Evolutionary conservation across 805 yeast genomes (phyloP).

Genomic region (Schwanniomyces pseudopolymorphus): DNA sequence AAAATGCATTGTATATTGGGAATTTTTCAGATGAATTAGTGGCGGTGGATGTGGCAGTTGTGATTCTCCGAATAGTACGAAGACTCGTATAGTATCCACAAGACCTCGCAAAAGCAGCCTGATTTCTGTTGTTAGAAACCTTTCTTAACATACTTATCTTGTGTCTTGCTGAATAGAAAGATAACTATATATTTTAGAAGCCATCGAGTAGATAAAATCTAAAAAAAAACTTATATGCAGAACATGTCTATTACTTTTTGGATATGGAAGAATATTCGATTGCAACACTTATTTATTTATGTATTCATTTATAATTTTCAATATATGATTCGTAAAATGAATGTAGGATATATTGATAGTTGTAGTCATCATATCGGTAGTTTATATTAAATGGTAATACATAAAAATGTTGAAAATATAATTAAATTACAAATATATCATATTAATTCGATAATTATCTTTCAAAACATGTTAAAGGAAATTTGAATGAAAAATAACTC

Average conservation of each 20-base stretch:
- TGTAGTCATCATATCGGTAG: no score
- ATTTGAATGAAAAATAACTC: neutral
- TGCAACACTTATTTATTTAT: no score
- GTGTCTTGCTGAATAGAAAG: neutral
- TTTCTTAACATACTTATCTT: slow-evolving; percentile 4
- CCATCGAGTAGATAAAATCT: slow-evolving; percentile 1
- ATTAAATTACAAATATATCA: no score
- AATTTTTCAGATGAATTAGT: slow-evolving; percentile 7
- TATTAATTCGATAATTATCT: no score
- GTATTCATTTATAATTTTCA: no score
- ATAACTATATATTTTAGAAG: neutral
- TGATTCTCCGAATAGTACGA: neutral
- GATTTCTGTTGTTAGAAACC: slow-evolving; percentile 1
- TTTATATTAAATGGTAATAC: no score
- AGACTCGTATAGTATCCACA: neutral
- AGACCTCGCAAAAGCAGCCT: neutral
- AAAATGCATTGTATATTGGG: slow-evolving; percentile 10
- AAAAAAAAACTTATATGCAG: slow-evolving; percentile 2
- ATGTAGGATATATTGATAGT: no score
- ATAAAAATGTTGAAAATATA: no score
- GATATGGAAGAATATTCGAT: no score
- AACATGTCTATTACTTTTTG: no score
- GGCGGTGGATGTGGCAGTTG: slow-evolving; percentile 2
- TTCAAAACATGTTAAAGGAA: no score
- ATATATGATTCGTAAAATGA: no score